Conservation (phyloP, 768 basidiomycete genomes). For the Suillus subaureus region DNA sequence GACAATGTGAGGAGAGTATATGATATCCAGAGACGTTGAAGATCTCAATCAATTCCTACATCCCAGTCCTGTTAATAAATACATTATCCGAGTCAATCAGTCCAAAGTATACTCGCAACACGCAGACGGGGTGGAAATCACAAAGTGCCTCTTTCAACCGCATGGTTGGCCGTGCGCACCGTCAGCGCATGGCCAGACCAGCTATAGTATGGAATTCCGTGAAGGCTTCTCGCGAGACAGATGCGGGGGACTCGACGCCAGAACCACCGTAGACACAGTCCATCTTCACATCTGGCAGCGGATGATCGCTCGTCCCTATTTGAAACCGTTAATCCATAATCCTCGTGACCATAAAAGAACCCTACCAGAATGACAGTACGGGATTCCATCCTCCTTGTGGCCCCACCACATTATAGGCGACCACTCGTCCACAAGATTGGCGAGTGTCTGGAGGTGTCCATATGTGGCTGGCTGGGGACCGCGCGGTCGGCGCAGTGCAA, state of each 20-base stretch:
- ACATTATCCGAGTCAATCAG: too few species aligned
- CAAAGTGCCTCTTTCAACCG: too few species aligned
- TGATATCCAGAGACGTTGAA: too few species aligned
- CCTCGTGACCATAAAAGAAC: neutral
- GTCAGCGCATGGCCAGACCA: too few species aligned
- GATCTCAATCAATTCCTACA: too few species aligned
- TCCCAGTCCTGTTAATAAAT: too few species aligned
- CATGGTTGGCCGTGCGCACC: too few species aligned
- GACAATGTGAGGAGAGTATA: too few species aligned
- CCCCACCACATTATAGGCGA: neutral
- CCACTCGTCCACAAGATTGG: neutral
- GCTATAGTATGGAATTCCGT: too few species aligned
- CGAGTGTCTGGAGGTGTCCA: neutral
- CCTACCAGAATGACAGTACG: neutral
- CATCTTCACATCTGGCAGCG: constrained; percentile 8
- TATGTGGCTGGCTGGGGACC: neutral
- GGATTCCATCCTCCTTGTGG: neutral
- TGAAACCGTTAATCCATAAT: neutral
- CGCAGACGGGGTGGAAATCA: too few species aligned
- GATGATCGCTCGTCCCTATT: neutral
- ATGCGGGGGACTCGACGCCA: neutral
- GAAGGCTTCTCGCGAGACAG: too few species aligned
- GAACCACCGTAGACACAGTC: constrained; percentile 21
- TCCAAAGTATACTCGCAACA: too few species aligned
- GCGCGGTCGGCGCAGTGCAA: neutral